Conservation (phyloP, 208 protist species). For the Angomonas ambiguus region DNA sequence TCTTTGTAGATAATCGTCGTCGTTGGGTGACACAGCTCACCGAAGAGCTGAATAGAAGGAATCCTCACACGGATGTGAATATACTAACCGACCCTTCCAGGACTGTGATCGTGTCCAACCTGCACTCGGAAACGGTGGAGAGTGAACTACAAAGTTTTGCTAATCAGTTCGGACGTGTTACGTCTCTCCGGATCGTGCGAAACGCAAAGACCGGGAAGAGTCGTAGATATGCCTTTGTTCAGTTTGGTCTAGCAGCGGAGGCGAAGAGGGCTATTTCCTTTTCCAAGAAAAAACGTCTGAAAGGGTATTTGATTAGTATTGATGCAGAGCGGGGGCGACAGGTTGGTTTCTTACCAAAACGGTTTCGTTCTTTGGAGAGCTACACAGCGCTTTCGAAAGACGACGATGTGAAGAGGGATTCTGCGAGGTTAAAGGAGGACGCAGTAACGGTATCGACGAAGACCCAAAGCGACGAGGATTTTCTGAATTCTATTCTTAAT, state of each 20-base stretch:
- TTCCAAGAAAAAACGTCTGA: constrained; percentile 52
- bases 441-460: not conserved
- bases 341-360: constrained; percentile 53
- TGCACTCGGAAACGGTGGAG: constrained; percentile 61
- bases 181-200: constrained; percentile 58
- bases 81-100: constrained; percentile 52
- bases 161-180: constrained; percentile 81
- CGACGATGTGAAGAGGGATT: not conserved
- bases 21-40: constrained; percentile 23
- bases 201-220: constrained; percentile 48
- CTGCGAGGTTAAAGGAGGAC: not conserved
- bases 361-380: constrained; percentile 31
- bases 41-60: constrained; percentile 18
- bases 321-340: constrained; percentile 74
- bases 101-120: constrained; percentile 67
- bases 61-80: constrained; percentile 61
- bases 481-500: constrained; percentile 69
- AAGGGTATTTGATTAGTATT: constrained; percentile 55
- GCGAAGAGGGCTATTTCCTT: constrained; percentile 47
- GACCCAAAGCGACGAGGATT: constrained; percentile 40
- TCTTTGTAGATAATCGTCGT: no score
- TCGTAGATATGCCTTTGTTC: constrained; percentile 77
- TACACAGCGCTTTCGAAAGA: no score
- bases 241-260: constrained; percentile 71
- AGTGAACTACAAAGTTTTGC: constrained; percentile 75